Percentiles rank a stretch among this genome's conserved stretches.
These are phyloP conservation scores for Ambrosia hybrid DNA, from an alignment of 140 eudicot genomes.

Conservation along the genomic window DNA sequence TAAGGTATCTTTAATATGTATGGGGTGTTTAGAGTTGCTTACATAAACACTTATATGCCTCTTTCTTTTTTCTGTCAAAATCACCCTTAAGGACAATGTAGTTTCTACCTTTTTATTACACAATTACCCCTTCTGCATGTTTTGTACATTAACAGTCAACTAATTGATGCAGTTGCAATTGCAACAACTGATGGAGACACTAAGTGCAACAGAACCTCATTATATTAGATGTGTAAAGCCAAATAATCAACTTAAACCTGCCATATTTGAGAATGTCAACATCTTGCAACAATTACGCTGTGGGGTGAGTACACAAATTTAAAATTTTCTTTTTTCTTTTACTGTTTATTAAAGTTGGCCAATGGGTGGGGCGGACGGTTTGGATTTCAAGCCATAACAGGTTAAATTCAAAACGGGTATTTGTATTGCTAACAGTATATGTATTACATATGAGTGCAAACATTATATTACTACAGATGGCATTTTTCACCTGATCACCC, in stretches of 20 bases:
- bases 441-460: neutral
- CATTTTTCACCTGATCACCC: neutral
- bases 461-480: neutral
- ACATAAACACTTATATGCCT: neutral
- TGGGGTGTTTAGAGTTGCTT: neutral
- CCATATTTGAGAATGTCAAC: slow-evolving; percentile 83
- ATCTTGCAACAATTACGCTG: slow-evolving; percentile 96
- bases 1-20: slow-evolving; percentile 69
- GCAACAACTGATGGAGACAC: slow-evolving; percentile 92
- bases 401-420: slow-evolving; percentile 4
- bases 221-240: slow-evolving; percentile 97
- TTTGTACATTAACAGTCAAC: slow-evolving; percentile 15
- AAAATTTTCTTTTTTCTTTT: neutral
- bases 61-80: too few species aligned
- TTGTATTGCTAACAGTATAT: neutral
- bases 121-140: too few species aligned
- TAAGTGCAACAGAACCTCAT: slow-evolving; percentile 92
- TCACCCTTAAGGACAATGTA: slow-evolving; percentile 6
- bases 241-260: slow-evolving; percentile 88
- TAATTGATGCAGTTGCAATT: slow-evolving; percentile 72
- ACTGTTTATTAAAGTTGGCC: slow-evolving; percentile 7
- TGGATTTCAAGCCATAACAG: slow-evolving; percentile 19
- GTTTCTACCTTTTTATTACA: neutral
- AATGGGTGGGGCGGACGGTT: neutral
- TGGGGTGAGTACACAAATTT: slow-evolving; percentile 72